Percentiles rank a stretch among this genome's conserved stretches.
These are phyloP conservation scores for Arthrobotrys pseudoclavata DNA, from an alignment of 2,329 filamentous ascomycete genomes.

Conservation along the genomic window DNA sequence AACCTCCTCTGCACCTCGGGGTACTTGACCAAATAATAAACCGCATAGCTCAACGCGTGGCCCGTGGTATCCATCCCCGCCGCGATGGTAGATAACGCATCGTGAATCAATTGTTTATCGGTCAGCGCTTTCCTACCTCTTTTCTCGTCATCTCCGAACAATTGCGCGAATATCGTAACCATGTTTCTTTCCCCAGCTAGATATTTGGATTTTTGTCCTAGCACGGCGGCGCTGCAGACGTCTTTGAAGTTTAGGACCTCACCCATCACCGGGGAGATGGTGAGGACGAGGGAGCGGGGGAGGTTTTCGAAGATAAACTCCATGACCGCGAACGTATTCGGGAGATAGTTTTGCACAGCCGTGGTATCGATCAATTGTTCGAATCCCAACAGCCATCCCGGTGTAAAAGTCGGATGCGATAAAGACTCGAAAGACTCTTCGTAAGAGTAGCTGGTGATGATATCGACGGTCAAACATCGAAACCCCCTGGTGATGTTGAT, in stretches of 20 bases:
- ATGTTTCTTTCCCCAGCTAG: slow-evolving; percentile 39
- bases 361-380: slow-evolving; percentile 26
- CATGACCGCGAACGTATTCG: background rate
- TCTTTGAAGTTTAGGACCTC: slow-evolving; percentile 35
- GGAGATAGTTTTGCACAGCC: slow-evolving; percentile 19
- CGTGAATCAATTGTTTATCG: slow-evolving; percentile 30
- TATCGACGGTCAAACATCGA: slow-evolving; percentile 43
- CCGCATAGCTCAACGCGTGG: slow-evolving; percentile 43
- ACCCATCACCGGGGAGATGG: slow-evolving; percentile 7
- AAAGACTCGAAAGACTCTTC: slow-evolving; percentile 49
- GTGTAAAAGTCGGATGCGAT: slow-evolving; percentile 34
- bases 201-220: slow-evolving; percentile 36
- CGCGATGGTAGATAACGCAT: slow-evolving; percentile 46
- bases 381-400: slow-evolving; percentile 39
- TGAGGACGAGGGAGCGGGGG: background rate
- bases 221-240: slow-evolving; percentile 21
- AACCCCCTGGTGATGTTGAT: slow-evolving; percentile 40
- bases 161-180: slow-evolving; percentile 46
- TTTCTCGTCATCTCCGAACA: slow-evolving; percentile 51
- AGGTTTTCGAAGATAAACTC: slow-evolving; percentile 24
- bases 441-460: slow-evolving; percentile 49
- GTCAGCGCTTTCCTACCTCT: slow-evolving; percentile 42
- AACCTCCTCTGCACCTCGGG: slow-evolving; percentile 33
- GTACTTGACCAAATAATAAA: slow-evolving; percentile 47
- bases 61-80: slow-evolving; percentile 60